Evolutionary conservation across 2,329 filamentous ascomycete genomes (phyloP), one percentile per base, ranked within the genome.

Genomic region (Trichoderma sp.): DNA sequence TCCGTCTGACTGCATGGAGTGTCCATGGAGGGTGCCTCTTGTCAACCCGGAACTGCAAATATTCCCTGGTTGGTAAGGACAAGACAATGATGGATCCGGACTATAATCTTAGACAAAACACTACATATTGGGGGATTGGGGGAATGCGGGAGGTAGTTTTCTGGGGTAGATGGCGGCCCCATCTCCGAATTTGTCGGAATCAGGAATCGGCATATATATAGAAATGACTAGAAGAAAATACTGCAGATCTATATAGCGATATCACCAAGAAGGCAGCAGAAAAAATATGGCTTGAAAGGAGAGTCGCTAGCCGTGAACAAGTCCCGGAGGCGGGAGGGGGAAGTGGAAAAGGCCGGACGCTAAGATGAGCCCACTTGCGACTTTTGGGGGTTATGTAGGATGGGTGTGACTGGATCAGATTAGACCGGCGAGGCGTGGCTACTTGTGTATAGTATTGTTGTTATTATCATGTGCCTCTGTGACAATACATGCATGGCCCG

Each of bases 261-360:
- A 24, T 39, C 1, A 16, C 14, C 5, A 5, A 61, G 59, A 32
- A 21, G 11, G 28, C 28, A 34, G 43, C 58, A 21, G 8, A 30
- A 28, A 26, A 55, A 54, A n/a, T 30, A 28, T 18, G 49, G 49
- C 49, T 43, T 51, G 18, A 8, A 4, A 5, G 5, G 21, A 26
- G 28, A 56, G 54, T n/a, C 63, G 55, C 30, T 30, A 66, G 30
- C 63, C 63, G 63, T 56, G 63, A 13, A 6, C 37, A 66, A 66
- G 63, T 66, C 63, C 52, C 63, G 51, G 61, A 32, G 34, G 61
- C 18, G 46, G 30, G 14, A 46, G 18, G 51, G 43, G 54, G 28
- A 51, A 28, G 39, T 34, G 37, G 54, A 28, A 28, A 58, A 14
- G 16, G 21, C 46, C 63, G 26, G 26, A 16, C 30, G 63, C 54